These are phyloP conservation scores for Micromonas commoda DNA, from an alignment of 139 green algal genomes.

Conservation along the genomic window DNA sequence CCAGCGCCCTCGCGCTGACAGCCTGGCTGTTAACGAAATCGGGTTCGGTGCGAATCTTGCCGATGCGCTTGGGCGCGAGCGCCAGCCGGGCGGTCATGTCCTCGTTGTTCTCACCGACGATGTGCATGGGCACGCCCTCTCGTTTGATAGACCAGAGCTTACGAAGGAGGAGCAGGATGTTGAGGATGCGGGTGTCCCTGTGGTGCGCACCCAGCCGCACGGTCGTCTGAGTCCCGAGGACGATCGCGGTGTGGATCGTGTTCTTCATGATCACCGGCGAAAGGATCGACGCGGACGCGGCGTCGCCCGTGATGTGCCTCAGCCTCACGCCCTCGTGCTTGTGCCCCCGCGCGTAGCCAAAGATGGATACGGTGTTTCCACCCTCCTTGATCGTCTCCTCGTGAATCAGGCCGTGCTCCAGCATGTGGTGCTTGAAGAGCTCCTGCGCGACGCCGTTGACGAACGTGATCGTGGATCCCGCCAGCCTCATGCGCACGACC, in stretches of 20 bases:
- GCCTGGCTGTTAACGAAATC: background rate
- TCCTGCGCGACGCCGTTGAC: background rate
- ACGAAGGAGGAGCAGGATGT: background rate
- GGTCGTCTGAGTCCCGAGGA: background rate
- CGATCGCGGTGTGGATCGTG: background rate
- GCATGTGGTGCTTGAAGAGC: background rate
- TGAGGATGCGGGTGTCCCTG: background rate
- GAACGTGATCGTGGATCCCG: background rate
- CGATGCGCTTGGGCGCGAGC: background rate
- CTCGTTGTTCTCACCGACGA: background rate
- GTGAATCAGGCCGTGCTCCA: background rate
- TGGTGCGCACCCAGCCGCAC: background rate
- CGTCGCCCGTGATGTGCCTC: background rate
- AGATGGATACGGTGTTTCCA: too few species aligned
- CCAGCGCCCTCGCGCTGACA: background rate
- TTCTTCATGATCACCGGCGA: background rate
- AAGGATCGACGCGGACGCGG: background rate
- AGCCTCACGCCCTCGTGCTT: background rate
- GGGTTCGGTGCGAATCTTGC: background rate
- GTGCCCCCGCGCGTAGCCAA: background rate
- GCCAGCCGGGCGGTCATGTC: background rate
- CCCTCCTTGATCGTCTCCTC: background rate
- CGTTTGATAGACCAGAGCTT: background rate
- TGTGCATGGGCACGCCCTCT: background rate
- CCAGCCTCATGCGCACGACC: background rate